Base-by-base conservation (phyloP, 2,329 filamentous ascomycete species). In the Chrysoporthe cubensis region DNA sequence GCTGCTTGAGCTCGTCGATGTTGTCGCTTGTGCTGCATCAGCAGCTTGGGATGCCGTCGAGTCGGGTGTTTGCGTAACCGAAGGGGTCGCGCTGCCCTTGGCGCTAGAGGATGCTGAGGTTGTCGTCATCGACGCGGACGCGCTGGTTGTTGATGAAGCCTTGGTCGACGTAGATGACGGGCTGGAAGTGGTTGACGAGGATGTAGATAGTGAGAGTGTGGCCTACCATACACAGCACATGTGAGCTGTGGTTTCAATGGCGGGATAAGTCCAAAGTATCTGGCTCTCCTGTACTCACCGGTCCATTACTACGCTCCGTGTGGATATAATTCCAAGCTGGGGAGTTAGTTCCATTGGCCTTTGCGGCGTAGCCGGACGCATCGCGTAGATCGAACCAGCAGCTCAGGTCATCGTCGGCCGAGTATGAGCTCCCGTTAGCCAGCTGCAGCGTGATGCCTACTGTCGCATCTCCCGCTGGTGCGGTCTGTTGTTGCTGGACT, bases 251-350 rank as follows among this genome's bases (percentile, higher is more conserved):
- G 34, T 62, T 43, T 11, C 34, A 18, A 5, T n/a, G 18, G 60
- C 37, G 26, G 6, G 14, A 37, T n/a, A 40, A 16, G 5, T 16
- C 13, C 2, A 6, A 16, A 42, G 2, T 18, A 37, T 40, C 37
- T 40, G 9, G 18, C 44, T 6, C 14, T 40, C 1, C 7, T 6
- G 4, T 6, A 63, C 62, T 46, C n/a, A 64, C 62, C 26, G 62
- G 62, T 21, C 62, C 62, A 1, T 21, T 26, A 37, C 50, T 37
- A 4, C 62, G 50, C 21, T n/a, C 8, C 5, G 62, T 64, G 8
- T 64, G 62, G 16, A 64, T 64, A 42, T 64, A 64, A 18, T 57
- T 64, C 62, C 62, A 64, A 18, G 37, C 14, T 32, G 37, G 50
- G 6, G 48, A 56, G 48, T 64, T 57, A 1, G 50, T 7, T 14